Evolutionary conservation across 192 early-diverging fungal genomes (phyloP).

Genomic region (Coemansia sp.): DNA sequence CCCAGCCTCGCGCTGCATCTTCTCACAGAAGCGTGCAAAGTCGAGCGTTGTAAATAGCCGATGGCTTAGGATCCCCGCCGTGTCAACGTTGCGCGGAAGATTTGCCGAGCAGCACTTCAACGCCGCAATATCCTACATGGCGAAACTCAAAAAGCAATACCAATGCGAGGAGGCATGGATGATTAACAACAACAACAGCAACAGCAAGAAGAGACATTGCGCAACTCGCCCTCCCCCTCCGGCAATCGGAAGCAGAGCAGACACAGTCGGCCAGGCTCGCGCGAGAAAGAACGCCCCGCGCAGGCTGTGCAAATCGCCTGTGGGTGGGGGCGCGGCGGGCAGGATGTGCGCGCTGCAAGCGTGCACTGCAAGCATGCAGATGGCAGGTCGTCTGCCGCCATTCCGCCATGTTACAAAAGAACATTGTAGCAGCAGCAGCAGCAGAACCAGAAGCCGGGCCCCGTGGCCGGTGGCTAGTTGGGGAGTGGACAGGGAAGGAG

Average conservation of each 20-base stretch:
- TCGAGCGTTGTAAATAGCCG: constrained; percentile 35
- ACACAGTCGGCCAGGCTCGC: too few relatives aligned
- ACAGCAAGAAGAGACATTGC: background rate
- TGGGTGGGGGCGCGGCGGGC: too few relatives aligned
- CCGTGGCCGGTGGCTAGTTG: background rate
- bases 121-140: constrained; percentile 36
- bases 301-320: too few relatives aligned
- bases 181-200: background rate
- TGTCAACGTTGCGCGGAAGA: constrained; percentile 11
- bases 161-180: background rate
- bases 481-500: background rate
- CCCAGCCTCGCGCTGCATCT: constrained; percentile 27
- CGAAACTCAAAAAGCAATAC: background rate
- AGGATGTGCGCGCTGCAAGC: too few relatives aligned
- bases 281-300: too few relatives aligned
- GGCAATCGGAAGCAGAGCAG: too few relatives aligned
- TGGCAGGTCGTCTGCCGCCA: too few relatives aligned
- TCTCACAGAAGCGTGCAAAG: constrained; percentile 30
- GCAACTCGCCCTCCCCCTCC: too few relatives aligned
- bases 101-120: constrained; percentile 33
- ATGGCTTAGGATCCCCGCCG: constrained; percentile 20
- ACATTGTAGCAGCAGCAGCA: background rate
- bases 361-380: background rate
- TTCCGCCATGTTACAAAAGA: background rate
- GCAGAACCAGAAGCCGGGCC: background rate